phyloP scores from a whole-genome alignment of 371 early-diverging fungal genomes.

The Gilbertella persicaria region DNA sequence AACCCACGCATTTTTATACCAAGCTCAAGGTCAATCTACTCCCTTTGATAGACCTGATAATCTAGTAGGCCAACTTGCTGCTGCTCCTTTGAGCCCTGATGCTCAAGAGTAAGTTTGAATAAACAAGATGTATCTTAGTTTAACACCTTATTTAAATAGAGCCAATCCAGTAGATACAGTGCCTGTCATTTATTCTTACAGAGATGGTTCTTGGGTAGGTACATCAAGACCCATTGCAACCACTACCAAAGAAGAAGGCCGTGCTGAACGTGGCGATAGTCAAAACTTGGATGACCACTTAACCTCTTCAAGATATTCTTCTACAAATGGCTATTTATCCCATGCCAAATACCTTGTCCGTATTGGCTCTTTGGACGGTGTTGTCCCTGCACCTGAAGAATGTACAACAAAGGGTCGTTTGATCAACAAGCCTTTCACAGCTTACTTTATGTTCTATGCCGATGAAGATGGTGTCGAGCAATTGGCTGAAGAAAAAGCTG shows the following conservation, averaged over 20 bases:
- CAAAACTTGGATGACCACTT: slow-evolving; percentile 42
- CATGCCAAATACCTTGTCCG: slow-evolving; percentile 44
- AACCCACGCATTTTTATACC: slow-evolving; percentile 40
- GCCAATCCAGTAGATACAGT: slow-evolving; percentile 31
- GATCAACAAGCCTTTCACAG: slow-evolving; percentile 40
- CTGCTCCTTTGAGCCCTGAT: slow-evolving; percentile 31
- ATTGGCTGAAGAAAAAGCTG: slow-evolving; percentile 15
- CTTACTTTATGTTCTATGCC: slow-evolving; percentile 43
- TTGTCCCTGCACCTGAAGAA: slow-evolving; percentile 27
- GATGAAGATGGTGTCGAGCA: slow-evolving; percentile 24
- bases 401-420: slow-evolving; percentile 37
- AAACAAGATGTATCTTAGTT: too few species aligned
- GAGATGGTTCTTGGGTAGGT: slow-evolving; percentile 45
- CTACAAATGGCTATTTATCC: slow-evolving; percentile 40
- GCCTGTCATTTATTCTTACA: slow-evolving; percentile 38
- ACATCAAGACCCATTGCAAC: slow-evolving; percentile 35
- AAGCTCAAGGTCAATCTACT: slow-evolving; percentile 25
- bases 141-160: slow-evolving; percentile 14
- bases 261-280: slow-evolving; percentile 34
- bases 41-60: slow-evolving; percentile 36
- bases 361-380: slow-evolving; percentile 32
- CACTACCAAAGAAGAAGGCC: slow-evolving; percentile 36
- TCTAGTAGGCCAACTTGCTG: slow-evolving; percentile 36
- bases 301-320: slow-evolving; percentile 21
- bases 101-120: slow-evolving; percentile 28